Evolutionary conservation across 495 filamentous ascomycete genomes (phyloP), one percentile per base, ranked within the genome.

Genomic region (Aspergillus indologenus): DNA sequence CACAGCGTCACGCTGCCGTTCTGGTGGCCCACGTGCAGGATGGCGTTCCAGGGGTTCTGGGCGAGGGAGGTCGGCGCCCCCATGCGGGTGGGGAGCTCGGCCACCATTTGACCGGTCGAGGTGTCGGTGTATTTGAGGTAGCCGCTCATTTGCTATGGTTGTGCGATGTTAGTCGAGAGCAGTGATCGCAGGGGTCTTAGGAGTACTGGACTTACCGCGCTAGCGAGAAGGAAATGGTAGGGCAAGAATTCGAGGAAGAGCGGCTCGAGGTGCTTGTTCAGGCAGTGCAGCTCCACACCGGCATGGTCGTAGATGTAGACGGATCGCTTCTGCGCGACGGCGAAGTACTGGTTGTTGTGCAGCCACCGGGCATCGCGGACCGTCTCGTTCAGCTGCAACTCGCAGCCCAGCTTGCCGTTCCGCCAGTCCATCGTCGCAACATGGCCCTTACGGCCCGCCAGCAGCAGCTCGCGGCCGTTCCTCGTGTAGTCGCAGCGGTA

Each of bases 381-480:
- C 0, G 91, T 97, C 76, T 98, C 94, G 26, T 83, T 82, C 54
- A 98, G 79, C 62, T 98, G 91, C 56, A 98, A 66, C 71, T 98
- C 94, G 65, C 90, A 96, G 4, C 89, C 90, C 43, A 98, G 71
- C 65, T 90, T 96, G 14, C 92, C 95, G 58, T 88, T 85, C 59
- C 94, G 82, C 94, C 94, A 98, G 74, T 98, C 93, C 85, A 97
- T 94, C 2, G 89, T 92, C 58, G 94, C 92, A 65, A 98, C 79
- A 87, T 98, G 94, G 17, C 94, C 94, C 74, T 96, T 96, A 53
- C 90, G 78, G 24, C 94, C 93, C 54, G 88, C 92, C 49, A 98
- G 73, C 42, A 98, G 75, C 24, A 98, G 73, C 61, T 92, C 84
- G 57, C 89, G 83, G 18, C 94, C 94, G 67, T 96, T 97, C 31